A percentile compares a stretch with the other conserved stretches of the same genome.
These are phyloP conservation scores for Aspergillus bertholletiae DNA, from an alignment of 495 filamentous ascomycete species.

Conservation along the genomic window DNA sequence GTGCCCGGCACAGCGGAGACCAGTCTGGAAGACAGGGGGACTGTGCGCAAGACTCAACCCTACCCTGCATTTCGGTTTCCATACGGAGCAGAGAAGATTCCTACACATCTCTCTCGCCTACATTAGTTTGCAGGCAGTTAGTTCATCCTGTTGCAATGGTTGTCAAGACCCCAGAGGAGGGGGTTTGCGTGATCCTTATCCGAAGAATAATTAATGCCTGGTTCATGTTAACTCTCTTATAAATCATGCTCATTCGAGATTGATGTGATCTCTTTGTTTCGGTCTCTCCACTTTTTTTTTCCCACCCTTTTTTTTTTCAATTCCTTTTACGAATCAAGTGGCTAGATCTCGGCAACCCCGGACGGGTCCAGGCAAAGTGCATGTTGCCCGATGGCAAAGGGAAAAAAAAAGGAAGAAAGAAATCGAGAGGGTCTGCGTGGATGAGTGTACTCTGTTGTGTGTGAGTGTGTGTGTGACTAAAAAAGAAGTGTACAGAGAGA, in stretches of 20 bases:
- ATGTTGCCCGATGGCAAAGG: neutral
- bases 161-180: too few species aligned
- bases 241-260: neutral
- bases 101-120: neutral
- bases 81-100: too few species aligned
- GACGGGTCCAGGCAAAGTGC: neutral
- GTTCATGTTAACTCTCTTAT: neutral
- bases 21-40: conserved; percentile 8
- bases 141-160: too few species aligned
- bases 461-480: too few species aligned
- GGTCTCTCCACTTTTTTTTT: neutral
- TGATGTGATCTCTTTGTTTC: neutral
- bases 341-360: neutral
- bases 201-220: too few species aligned
- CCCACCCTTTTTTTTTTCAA: neutral
- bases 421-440: neutral
- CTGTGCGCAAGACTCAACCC: conserved; percentile 14
- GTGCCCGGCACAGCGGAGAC: conserved; percentile 10
- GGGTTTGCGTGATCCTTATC: too few species aligned
- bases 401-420: neutral
- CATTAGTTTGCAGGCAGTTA: neutral
- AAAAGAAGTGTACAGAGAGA: too few species aligned
- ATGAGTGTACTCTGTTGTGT: too few species aligned
- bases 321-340: neutral
- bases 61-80: conserved; percentile 9